A percentile compares a stretch with the other conserved stretches of the same genome.
Evolutionary conservation across 2,329 filamentous ascomycete genomes (phyloP).

Genomic region (Macrophomina phaseolina): DNA sequence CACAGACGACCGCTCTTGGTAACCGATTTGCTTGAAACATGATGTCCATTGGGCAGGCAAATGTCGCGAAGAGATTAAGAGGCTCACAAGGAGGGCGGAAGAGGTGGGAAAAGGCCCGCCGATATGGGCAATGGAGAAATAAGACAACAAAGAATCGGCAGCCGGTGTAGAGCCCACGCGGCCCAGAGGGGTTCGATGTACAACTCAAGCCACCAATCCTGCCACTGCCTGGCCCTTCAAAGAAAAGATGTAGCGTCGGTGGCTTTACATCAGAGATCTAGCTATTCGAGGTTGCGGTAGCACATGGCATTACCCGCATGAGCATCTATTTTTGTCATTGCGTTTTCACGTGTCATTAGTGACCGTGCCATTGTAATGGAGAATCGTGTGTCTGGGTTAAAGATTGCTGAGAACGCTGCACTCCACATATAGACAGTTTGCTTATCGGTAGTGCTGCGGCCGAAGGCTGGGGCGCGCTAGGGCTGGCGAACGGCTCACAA

Average conservation of each 20-base stretch:
- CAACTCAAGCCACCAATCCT: slow-evolving; percentile 14
- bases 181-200: slow-evolving; percentile 17
- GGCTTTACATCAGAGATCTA: neutral
- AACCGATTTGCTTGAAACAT: slow-evolving; percentile 14
- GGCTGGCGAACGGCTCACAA: slow-evolving; percentile 7
- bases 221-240: slow-evolving; percentile 13
- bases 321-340: neutral
- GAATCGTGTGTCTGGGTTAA: neutral
- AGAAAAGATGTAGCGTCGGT: neutral
- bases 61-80: slow-evolving; percentile 5
- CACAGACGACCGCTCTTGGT: slow-evolving; percentile 3
- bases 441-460: neutral
- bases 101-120: neutral
- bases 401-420: neutral
- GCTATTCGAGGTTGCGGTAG: neutral
- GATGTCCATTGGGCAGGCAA: neutral
- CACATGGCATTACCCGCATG: neutral
- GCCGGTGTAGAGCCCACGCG: neutral
- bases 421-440: neutral
- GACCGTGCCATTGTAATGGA: neutral
- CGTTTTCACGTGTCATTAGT: neutral
- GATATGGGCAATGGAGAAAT: slow-evolving; percentile 7
- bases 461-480: neutral
- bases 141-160: slow-evolving; percentile 19
- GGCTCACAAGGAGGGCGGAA: neutral